Evolutionary conservation across 306 rosid genomes (phyloP), one percentile per base, ranked within the genome.

Genomic region (Fragaria vesca): DNA sequence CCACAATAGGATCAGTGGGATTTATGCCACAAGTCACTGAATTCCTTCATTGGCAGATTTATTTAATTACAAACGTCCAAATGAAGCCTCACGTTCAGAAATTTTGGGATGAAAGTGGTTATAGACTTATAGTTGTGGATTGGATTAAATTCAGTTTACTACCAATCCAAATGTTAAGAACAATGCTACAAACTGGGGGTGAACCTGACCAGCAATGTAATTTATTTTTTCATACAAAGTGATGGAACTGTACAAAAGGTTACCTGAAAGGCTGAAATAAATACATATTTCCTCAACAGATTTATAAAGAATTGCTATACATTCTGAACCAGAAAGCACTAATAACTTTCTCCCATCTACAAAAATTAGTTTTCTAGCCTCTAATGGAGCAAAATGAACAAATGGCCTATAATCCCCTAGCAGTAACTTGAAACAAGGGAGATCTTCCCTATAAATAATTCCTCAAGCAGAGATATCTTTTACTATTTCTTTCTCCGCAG

Each of bases 371-470:
- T 40, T 62, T 65, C 68, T 51, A 17, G 74, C 66, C 60, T 8
- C 38, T 26, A 21, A 21, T 38, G 48, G 20, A 81, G 20, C 66
- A 67, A 13, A 81, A 78, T 66, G 66, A 75, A 85, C 54, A 58
- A 85, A 85, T 81, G 71, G 47, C 68, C 63, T 55, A 54, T 12
- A 61, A 50, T 70, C 52, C 24, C 47, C 52, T 24, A 45, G 13
- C 10, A 20, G 32, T 3, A 18, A 6, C 68, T 38, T 24, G 8
- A 55, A 72, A 43, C 73, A 43, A 69, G 34, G 54, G 20, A n/a
- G 51, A 40, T 38, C 42, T 38, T 68, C 20, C 54, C 52, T 68
- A 42, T 24, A 45, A 21, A 24, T 17, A 28, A 38, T 13, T 45
- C 17, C 38, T 21, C 67, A 12, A 61, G 67, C 67, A 60, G 4